Evolutionary conservation across 495 filamentous ascomycete species (phyloP), one percentile per base, ranked within the genome.

Genomic region (Aspergillus incahuasiensis): DNA sequence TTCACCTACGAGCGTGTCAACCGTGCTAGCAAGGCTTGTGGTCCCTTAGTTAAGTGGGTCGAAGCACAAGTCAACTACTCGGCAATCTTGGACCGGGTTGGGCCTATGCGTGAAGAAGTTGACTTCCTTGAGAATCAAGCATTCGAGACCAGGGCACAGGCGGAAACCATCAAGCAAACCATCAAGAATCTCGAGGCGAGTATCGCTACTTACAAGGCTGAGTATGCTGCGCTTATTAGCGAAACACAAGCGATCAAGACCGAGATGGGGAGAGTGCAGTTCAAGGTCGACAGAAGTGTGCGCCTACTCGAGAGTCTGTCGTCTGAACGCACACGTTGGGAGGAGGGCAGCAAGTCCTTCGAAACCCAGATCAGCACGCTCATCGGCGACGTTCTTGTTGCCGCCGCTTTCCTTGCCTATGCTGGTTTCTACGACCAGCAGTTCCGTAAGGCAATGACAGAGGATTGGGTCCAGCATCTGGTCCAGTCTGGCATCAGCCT

Each of bases 391-490:
- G 91, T 96, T 32, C 75, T 99, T 59, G 85, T 97, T 34, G 94
- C 95, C 4, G 90, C 94, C 3, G 94, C 92, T 15, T 97, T 97
- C 79, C 77, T 99, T 52, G 94, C 94, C n/a, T 99, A 99, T 72
- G 88, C 88, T 67, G 94, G 94, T 73, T 87, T 96, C 52, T 99
- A 95, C 62, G 94, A 99, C 67, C 94, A 99, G 67, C 92, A 94
- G 61, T 96, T 95, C 82, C 86, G 94, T 40, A 97, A 96, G 72
- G 83, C 85, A 28, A 97, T 99, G 94, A 81, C 90, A 71, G 95
- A 97, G 60, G 94, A 97, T 65, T 99, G 94, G 94, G 76, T 94
- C 15, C 84, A 91, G 56, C 95, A 99, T 61, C 81, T 99, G 53
- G 83, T 86, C 35, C 81, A 92, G 39, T 96, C 94, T 15, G 91